Conservation (phyloP, 345 rosid genomes). For the Geranium brycei region DNA sequence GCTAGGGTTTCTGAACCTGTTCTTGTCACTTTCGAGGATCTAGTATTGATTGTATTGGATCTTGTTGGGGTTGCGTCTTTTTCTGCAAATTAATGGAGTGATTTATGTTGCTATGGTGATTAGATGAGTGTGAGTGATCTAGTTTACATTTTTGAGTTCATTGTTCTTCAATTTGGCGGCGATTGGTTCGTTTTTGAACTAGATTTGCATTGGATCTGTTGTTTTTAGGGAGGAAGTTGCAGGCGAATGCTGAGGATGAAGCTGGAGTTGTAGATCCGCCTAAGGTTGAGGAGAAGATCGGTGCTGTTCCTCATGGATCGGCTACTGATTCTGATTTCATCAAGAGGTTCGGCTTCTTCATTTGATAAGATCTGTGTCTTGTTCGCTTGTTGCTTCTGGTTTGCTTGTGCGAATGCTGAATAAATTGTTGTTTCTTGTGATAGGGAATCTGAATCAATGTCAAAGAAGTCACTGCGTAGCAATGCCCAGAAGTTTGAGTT, state of each 20-base stretch:
- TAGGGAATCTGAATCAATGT: constrained; percentile 92
- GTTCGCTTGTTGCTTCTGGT: neutral
- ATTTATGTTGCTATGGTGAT: too few relatives aligned
- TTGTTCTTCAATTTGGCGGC: too few relatives aligned
- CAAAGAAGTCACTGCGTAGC: constrained; percentile 66
- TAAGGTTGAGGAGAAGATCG: constrained; percentile 81
- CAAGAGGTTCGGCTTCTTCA: constrained; percentile 38
- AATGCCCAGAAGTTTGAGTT: constrained; percentile 90
- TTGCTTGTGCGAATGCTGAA: neutral
- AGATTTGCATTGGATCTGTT: constrained; percentile 17
- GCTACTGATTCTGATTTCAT: constrained; percentile 95
- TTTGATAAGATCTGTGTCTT: neutral
- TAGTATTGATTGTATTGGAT: neutral
- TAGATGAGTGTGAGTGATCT: too few relatives aligned
- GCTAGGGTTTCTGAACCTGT: neutral
- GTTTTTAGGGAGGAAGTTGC: constrained; percentile 52
- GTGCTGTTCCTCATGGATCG: constrained; percentile 74
- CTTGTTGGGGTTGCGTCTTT: neutral
- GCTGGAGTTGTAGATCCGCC: constrained; percentile 64
- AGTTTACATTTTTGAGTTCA: too few relatives aligned
- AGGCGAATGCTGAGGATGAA: constrained; percentile 66
- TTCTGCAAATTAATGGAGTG: too few relatives aligned
- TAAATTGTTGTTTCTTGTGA: neutral
- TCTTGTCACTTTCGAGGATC: neutral
- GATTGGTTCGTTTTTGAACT: neutral